Base-by-base conservation (phyloP, 169 alveolate species). In the Plasmodium fragile region DNA sequence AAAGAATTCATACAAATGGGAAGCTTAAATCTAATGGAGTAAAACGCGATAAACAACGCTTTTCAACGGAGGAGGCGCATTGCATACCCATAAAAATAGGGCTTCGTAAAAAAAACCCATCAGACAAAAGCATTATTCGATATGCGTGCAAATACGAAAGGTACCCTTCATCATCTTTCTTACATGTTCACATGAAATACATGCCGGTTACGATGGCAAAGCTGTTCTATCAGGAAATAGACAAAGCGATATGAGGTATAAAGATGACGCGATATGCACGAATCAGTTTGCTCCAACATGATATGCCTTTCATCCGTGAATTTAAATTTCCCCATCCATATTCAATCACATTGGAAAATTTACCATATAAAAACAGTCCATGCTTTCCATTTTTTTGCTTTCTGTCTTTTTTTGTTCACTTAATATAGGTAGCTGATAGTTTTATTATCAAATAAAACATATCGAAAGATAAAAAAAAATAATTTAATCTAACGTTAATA, bases 401-500 rank as follows among this genome's bases (percentile, higher is more conserved):
- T 36, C 32, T 81, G 28, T 8, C 2, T 18, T 53, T 28, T 49
- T 28, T 52, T 81, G 43, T 16, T 49, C 59, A 5, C 36, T 65
- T 65, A 65, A 18, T 81, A 49, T 49, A 13, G 11, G 3, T 13
- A 49, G 16, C 78, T 18, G 22, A 81, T 16, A 81, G 2, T 18
- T 22, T 78, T 78, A 41, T 49, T 78, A 78, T 28, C 32, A 52
- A 52, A 39, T 34, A 41, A 39, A 34, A 69, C 18, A 82, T 70
- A 2, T 69, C 53, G 53, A 34, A 65, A 7, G 11, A n/a, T 82
- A n/a, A 82, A 18, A 65, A 22, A 22, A 32, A 65, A 22, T 5
- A 32, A 82, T 34, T 59, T 34, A 53, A 69, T 49, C 32, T 82
- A 82, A 70, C 28, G 45, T 82, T 82, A 36, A 70, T 18, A 82